Conservation (phyloP, 1,139 yeast genomes). For the Debaryomycetaceae sp. region DNA sequence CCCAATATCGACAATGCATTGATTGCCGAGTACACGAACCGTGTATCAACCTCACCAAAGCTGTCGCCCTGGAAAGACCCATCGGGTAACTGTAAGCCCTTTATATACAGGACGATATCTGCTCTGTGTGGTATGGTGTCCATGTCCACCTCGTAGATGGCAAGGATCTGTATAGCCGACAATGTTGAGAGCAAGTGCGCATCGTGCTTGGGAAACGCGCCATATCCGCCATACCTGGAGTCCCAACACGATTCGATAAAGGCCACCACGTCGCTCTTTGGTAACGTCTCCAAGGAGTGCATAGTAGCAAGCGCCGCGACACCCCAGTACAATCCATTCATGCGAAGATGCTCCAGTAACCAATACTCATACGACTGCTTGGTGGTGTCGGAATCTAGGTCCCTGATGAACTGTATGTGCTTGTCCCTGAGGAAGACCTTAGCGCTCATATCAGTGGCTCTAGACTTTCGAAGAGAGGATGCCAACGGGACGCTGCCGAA, state of each 20-base stretch:
- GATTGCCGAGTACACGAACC: conserved; percentile 82
- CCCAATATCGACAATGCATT: conserved; percentile 70
- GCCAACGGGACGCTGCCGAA: too few relatives aligned
- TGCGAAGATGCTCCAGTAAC: conserved; percentile 82
- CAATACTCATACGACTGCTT: conserved; percentile 64
- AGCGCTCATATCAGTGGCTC: too few relatives aligned
- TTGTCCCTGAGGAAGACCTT: conserved; percentile 15
- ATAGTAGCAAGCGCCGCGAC: conserved; percentile 67
- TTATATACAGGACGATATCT: conserved; percentile 39
- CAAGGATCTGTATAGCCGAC: conserved; percentile 77
- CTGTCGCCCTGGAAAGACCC: conserved; percentile 89
- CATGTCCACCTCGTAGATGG: conserved; percentile 55
- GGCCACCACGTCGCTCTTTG: conserved; percentile 54
- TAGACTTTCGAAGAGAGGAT: too few relatives aligned
- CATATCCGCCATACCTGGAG: conserved; percentile 69
- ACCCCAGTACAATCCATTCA: conserved; percentile 97
- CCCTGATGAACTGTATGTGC: conserved; percentile 33
- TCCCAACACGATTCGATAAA: conserved; percentile 73
- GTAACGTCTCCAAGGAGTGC: conserved; percentile 49
- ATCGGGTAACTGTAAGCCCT: conserved; percentile 55
- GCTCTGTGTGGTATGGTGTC: conserved; percentile 23
- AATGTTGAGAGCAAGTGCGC: conserved; percentile 85
- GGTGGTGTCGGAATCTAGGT: conserved; percentile 30
- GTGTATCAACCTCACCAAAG: conserved; percentile 88
- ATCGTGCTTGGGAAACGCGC: conserved; percentile 86